Conservation (phyloP, 371 early-diverging fungal genomes). For the Lichtheimia ornata region DNA sequence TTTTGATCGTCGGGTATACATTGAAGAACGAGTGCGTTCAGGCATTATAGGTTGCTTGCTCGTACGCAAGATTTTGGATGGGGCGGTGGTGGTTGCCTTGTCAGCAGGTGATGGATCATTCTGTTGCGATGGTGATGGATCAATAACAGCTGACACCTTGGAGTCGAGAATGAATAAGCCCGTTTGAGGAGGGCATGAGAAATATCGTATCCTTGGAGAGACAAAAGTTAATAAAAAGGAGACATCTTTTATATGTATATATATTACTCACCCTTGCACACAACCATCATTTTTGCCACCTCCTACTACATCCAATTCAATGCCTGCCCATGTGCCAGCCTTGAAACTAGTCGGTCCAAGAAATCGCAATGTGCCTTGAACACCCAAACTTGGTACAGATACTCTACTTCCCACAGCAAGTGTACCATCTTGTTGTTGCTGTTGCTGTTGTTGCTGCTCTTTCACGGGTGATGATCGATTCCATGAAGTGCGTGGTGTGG, state of each 20-base stretch:
- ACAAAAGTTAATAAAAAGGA: not conserved
- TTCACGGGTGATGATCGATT: conserved; percentile 6
- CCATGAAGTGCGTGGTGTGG: conserved; percentile 12
- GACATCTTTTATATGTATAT: not conserved
- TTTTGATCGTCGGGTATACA: conserved; percentile 6
- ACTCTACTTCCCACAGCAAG: conserved; percentile 53
- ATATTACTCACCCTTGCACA: conserved; percentile 61
- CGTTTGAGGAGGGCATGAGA: conserved; percentile 64
- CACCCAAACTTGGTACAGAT: conserved; percentile 53
- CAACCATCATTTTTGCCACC: conserved; percentile 82
- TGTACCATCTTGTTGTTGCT: not conserved
- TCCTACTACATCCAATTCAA: conserved; percentile 72
- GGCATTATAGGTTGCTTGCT: conserved; percentile 4
- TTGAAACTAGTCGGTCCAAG: conserved; percentile 67
- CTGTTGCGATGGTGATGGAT: not conserved
- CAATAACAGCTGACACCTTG: conserved; percentile 6
- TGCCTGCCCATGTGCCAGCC: conserved; percentile 80
- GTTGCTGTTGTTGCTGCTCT: not conserved
- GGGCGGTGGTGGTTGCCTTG: not conserved
- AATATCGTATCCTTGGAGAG: conserved; percentile 51
- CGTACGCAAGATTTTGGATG: conserved; percentile 3
- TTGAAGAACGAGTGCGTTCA: conserved; percentile 3
- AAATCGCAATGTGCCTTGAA: conserved; percentile 65
- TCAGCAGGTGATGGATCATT: not conserved
- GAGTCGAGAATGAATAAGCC: conserved; percentile 66